phyloP scores from a whole-genome alignment of 768 basidiomycete species.

The Podaxis mareebaensis region DNA sequence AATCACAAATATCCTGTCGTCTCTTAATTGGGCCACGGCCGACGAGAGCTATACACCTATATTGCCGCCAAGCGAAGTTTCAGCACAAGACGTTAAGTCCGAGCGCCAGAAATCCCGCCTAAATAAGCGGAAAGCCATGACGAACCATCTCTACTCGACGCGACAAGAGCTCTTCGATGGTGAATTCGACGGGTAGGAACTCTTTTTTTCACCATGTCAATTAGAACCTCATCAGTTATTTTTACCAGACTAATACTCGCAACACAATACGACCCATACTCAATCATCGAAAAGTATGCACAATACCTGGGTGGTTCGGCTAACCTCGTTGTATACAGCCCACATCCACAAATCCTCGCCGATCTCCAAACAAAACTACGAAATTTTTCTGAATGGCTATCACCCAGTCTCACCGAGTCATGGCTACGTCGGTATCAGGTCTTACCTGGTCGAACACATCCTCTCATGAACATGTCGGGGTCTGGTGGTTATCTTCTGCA shows the following conservation, averaged over 20 bases:
- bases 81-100: constrained; percentile 60
- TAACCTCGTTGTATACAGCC: constrained; percentile 84
- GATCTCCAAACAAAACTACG: constrained; percentile 76
- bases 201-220: not conserved
- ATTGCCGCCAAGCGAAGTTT: constrained; percentile 57
- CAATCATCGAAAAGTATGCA: constrained; percentile 70
- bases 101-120: constrained; percentile 72
- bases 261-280: constrained; percentile 82
- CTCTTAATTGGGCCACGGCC: constrained; percentile 90
- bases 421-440: constrained; percentile 91
- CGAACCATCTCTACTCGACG: constrained; percentile 57
- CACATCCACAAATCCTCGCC: constrained; percentile 66
- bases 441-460: constrained; percentile 95
- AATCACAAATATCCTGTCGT: constrained; percentile 53
- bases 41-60: constrained; percentile 74
- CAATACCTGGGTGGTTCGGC: constrained; percentile 86
- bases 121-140: constrained; percentile 75
- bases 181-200: constrained; percentile 81
- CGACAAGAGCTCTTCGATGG: constrained; percentile 84
- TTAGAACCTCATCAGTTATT: constrained; percentile 8
- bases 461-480: constrained; percentile 88
- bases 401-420: constrained; percentile 78
- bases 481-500: constrained; percentile 88
- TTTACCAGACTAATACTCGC: constrained; percentile 69
- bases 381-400: constrained; percentile 64